Evolutionary conservation across 441 rosid species (phyloP).

Genomic region (Metrosideros polymorpha): DNA sequence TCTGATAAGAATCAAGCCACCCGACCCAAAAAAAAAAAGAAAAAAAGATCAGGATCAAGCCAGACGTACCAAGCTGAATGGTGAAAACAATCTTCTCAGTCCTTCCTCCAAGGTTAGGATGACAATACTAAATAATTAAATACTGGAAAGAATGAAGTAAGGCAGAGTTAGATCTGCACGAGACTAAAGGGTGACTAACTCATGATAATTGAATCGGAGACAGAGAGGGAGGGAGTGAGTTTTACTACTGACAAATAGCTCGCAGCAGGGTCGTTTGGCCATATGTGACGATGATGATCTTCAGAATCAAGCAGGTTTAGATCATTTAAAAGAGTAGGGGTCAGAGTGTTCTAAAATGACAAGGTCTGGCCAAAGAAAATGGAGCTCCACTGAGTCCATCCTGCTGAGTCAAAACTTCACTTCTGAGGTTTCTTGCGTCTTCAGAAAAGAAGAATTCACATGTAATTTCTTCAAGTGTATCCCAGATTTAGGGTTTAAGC

Average conservation of each 20-base stretch:
- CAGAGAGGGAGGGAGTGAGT: not conserved
- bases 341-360: not conserved
- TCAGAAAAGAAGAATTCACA: not conserved
- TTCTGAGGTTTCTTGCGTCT: not conserved
- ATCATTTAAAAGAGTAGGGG: not conserved
- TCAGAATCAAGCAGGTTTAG: not conserved
- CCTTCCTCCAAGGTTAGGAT: not conserved
- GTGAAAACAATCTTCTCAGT: not conserved
- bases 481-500: not conserved
- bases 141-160: not conserved
- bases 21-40: too few relatives aligned
- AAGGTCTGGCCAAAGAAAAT: not conserved
- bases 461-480: not conserved
- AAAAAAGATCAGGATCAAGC: too few relatives aligned
- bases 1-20: not conserved
- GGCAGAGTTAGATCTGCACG: not conserved
- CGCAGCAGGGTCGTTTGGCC: not conserved
- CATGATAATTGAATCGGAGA: not conserved
- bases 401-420: not conserved
- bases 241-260: not conserved
- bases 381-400: not conserved
- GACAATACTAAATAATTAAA: not conserved
- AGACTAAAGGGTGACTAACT: not conserved
- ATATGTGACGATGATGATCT: not conserved
- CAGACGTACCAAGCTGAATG: not conserved